A percentile compares a stretch with the other conserved stretches of the same genome.
These are phyloP conservation scores for Salix brachista DNA, from an alignment of 345 rosid species.

Conservation along the genomic window DNA sequence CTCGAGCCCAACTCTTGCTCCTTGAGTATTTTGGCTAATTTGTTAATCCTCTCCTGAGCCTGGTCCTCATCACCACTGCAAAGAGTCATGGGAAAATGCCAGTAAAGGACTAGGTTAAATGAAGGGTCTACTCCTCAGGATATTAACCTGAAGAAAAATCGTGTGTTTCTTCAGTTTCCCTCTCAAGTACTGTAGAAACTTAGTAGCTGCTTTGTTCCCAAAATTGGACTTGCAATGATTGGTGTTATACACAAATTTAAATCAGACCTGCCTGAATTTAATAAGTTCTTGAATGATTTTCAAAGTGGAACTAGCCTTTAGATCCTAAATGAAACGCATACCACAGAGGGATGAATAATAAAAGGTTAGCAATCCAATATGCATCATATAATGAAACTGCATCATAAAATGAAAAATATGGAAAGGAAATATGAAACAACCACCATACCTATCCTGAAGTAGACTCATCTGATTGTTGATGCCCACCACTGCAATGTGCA, in stretches of 20 bases:
- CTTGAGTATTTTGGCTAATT: constrained; percentile 91
- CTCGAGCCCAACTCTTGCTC: constrained; percentile 72
- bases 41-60: constrained; percentile 93
- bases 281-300: neutral
- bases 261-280: neutral
- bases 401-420: neutral
- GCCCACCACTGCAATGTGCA: constrained; percentile 94
- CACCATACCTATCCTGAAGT: constrained; percentile 88
- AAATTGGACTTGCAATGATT: neutral
- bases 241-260: neutral
- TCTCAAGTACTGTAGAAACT: neutral
- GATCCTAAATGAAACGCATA: neutral
- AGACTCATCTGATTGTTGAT: constrained; percentile 97
- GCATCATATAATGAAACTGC: neutral
- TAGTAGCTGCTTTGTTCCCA: neutral
- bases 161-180: neutral
- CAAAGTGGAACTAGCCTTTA: neutral
- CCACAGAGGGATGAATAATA: neutral
- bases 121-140: neutral
- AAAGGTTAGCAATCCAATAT: neutral
- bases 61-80: constrained; percentile 99
- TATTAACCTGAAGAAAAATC: neutral
- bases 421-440: neutral
- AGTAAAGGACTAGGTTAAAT: constrained; percentile 9
- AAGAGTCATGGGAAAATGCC: constrained; percentile 17